Evolutionary conservation across 106 monocot genomes (phyloP).

Genomic region (Agapanthus africanus): DNA sequence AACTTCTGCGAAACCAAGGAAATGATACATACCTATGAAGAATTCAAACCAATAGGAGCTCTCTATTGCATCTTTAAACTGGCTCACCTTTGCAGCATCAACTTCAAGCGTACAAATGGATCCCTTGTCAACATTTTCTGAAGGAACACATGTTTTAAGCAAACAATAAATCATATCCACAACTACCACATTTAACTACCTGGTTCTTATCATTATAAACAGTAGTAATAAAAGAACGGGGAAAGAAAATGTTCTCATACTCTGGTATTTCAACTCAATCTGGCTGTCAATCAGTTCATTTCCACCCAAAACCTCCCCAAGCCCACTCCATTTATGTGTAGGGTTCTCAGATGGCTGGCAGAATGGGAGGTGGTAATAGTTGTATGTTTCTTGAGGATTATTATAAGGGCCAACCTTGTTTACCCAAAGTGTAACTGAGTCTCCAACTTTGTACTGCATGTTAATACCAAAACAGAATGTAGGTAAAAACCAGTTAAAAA

Average conservation of each 20-base stretch:
- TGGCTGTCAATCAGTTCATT: conserved; percentile 93
- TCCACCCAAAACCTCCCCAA: conserved; percentile 89
- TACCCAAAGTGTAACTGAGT: conserved; percentile 72
- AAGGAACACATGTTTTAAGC: conserved; percentile 5
- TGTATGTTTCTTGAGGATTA: conserved; percentile 94
- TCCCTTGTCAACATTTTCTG: conserved; percentile 58
- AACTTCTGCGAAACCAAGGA: not conserved
- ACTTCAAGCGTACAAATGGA: conserved; percentile 61
- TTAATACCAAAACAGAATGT: too few species aligned
- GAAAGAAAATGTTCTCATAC: conserved; percentile 38
- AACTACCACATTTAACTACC: not conserved
- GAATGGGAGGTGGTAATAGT: conserved; percentile 87
- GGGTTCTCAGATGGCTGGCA: conserved; percentile 59
- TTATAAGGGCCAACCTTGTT: conserved; percentile 95
- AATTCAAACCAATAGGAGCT: conserved; percentile 82
- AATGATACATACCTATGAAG: conserved; percentile 57
- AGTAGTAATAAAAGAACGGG: not conserved
- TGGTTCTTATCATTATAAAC: not conserved
- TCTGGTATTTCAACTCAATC: conserved; percentile 54
- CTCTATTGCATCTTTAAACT: conserved; percentile 65
- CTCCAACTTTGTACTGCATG: conserved; percentile 62
- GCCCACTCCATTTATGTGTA: conserved; percentile 82
- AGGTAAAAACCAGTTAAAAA: too few species aligned
- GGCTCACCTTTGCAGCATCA: conserved; percentile 50
- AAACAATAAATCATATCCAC: too few species aligned